Evolutionary conservation across 1,284 basidiomycete genomes (phyloP).

Genomic region (Melampsora americana): DNA sequence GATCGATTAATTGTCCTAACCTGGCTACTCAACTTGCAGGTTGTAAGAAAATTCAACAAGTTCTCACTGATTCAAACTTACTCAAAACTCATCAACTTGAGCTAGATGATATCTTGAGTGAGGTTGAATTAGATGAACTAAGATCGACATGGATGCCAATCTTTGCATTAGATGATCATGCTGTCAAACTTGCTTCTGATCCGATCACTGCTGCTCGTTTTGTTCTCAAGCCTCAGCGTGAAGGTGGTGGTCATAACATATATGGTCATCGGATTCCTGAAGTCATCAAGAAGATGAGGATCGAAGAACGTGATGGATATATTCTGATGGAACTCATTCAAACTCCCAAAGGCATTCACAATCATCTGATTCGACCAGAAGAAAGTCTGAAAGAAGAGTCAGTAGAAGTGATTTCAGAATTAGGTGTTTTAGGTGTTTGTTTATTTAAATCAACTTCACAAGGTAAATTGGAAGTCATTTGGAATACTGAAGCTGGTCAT

Average conservation of each 20-base stretch:
- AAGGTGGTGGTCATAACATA: constrained; percentile 96
- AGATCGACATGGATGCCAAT: constrained; percentile 24
- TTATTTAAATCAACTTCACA: constrained; percentile 63
- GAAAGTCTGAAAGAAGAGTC: constrained; percentile 51
- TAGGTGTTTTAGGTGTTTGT: constrained; percentile 86
- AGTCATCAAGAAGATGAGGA: constrained; percentile 66
- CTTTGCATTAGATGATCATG: constrained; percentile 9
- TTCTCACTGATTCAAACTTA: constrained; percentile 69
- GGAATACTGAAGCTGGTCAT: constrained; percentile 71
- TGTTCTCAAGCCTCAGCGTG: constrained; percentile 91
- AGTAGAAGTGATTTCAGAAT: constrained; percentile 77
- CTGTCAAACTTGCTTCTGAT: constrained; percentile 2
- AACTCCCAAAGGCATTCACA: constrained; percentile 66
- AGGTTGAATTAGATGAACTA: constrained; percentile 2
- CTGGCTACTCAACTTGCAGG: constrained; percentile 89
- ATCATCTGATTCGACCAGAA: constrained; percentile 68
- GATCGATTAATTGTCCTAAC: constrained; percentile 87
- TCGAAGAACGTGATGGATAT: constrained; percentile 68
- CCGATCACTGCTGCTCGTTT: constrained; percentile 57
- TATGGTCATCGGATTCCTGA: constrained; percentile 76
- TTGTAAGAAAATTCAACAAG: constrained; percentile 92
- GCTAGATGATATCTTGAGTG: constrained; percentile 61
- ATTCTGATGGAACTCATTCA: constrained; percentile 89
- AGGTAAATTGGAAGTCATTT: neutral
- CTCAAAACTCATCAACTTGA: constrained; percentile 59